Evolutionary conservation across 2,329 filamentous ascomycete genomes (phyloP).

Genomic region (Sarocladium strictum): DNA sequence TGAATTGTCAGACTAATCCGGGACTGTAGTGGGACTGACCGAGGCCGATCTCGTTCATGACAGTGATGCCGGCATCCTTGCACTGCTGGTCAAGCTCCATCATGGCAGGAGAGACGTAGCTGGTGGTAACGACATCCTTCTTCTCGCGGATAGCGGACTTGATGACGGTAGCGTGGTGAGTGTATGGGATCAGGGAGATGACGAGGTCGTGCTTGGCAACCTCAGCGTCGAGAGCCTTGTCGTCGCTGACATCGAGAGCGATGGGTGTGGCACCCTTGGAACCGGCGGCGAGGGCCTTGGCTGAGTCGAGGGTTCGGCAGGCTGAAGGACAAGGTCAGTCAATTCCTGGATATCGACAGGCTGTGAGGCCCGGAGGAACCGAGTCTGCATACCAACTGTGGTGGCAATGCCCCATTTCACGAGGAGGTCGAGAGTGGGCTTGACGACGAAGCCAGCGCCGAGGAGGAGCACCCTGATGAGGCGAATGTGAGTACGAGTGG

Average conservation of each 20-base stretch:
- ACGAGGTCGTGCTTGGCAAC: conserved; percentile 75
- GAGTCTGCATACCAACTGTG: conserved; percentile 52
- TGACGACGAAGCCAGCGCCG: conserved; percentile 53
- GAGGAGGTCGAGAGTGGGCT: conserved; percentile 59
- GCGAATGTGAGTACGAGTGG: neutral
- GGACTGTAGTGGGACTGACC: conserved; percentile 17
- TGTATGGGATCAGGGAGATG: conserved; percentile 86
- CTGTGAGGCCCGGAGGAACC: neutral
- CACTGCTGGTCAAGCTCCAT: conserved; percentile 73
- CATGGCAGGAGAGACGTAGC: conserved; percentile 91
- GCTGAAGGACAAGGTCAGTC: conserved; percentile 40
- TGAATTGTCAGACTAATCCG: neutral
- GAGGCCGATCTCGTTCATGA: conserved; percentile 93
- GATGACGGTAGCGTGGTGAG: conserved; percentile 81
- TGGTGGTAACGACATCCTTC: conserved; percentile 95
- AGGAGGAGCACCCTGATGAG: conserved; percentile 32
- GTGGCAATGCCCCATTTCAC: conserved; percentile 54
- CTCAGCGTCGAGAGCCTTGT: conserved; percentile 69
- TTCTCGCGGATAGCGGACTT: conserved; percentile 88
- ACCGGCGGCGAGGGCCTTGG: conserved; percentile 67
- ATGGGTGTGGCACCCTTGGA: conserved; percentile 70
- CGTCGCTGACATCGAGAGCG: conserved; percentile 77
- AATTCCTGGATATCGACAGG: neutral
- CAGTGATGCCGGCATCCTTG: conserved; percentile 89
- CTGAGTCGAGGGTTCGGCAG: conserved; percentile 73